phyloP scores from a whole-genome alignment of 768 basidiomycete genomes.

The Wakefieldia striispora region DNA sequence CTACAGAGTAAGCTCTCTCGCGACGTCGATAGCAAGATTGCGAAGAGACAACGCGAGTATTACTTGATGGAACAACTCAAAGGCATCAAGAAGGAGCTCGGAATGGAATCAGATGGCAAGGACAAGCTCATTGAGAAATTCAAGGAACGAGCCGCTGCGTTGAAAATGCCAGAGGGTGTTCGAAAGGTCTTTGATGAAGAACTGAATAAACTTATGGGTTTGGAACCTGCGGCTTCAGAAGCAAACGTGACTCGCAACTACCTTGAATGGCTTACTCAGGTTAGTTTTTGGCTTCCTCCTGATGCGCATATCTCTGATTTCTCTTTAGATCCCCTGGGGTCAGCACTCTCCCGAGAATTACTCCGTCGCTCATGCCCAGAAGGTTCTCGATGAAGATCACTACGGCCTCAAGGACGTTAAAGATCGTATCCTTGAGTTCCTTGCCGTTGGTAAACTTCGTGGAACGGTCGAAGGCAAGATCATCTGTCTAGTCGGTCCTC shows the following conservation, averaged over 20 bases:
- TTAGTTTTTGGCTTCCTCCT: slow-evolving; percentile 24
- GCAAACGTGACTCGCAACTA: slow-evolving; percentile 95
- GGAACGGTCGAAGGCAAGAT: slow-evolving; percentile 98
- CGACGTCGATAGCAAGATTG: slow-evolving; percentile 93
- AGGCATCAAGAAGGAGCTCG: slow-evolving; percentile 94
- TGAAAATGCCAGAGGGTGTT: slow-evolving; percentile 89
- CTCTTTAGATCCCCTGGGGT: slow-evolving; percentile 89
- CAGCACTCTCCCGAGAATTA: slow-evolving; percentile 92
- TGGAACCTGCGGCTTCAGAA: slow-evolving; percentile 90
- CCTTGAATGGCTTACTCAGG: slow-evolving; percentile 89
- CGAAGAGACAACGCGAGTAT: slow-evolving; percentile 91
- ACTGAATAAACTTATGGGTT: slow-evolving; percentile 79
- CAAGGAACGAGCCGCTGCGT: slow-evolving; percentile 71
- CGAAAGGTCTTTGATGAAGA: slow-evolving; percentile 97
- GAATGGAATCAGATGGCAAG: slow-evolving; percentile 94
- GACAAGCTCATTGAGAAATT: slow-evolving; percentile 93
- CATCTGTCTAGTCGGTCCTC: slow-evolving; percentile 93
- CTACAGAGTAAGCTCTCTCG: slow-evolving; percentile 88
- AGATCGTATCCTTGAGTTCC: slow-evolving; percentile 91
- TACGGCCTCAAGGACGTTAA: slow-evolving; percentile 93
- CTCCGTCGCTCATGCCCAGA: slow-evolving; percentile 76
- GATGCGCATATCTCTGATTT: slow-evolving; percentile 1
- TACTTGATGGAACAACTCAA: slow-evolving; percentile 97
- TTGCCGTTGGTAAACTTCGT: slow-evolving; percentile 91
- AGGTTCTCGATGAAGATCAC: slow-evolving; percentile 91